Percentiles rank a stretch among this genome's conserved stretches.
phyloP scores from a whole-genome alignment of 2,329 filamentous ascomycete genomes.

The Beauveria medogensis region DNA sequence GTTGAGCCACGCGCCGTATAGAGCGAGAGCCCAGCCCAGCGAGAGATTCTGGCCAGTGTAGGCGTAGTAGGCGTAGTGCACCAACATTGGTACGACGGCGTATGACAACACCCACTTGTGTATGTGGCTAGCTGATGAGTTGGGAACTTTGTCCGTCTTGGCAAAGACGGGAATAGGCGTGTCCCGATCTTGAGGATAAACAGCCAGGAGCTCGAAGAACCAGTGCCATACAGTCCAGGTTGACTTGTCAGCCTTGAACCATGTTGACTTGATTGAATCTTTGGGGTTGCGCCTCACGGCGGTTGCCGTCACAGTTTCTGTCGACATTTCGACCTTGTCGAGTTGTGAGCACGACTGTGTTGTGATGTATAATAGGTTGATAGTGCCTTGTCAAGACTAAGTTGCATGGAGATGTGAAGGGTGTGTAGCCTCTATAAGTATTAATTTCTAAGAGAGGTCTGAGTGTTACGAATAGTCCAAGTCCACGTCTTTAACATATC shows the following conservation, averaged over 20 bases:
- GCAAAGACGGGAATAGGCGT: constrained; percentile 28
- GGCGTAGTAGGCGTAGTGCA: constrained; percentile 29
- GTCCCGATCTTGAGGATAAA: constrained; percentile 21
- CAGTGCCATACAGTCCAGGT: constrained; percentile 25
- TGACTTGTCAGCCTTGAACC: constrained; percentile 21
- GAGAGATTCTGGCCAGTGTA: constrained; percentile 24
- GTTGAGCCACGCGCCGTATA: constrained; percentile 33
- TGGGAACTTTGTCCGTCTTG: constrained; percentile 34
- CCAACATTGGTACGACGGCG: constrained; percentile 25
- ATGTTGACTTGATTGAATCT: constrained; percentile 34
- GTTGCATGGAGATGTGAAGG: neutral
- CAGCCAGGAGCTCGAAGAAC: constrained; percentile 23
- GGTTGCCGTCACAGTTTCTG: constrained; percentile 1
- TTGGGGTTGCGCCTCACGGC: constrained; percentile 14
- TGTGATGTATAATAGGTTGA: neutral
- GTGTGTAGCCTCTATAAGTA: neutral
- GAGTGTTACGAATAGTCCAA: neutral
- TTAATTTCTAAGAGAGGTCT: neutral
- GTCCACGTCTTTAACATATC: neutral
- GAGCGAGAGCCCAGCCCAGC: constrained; percentile 20
- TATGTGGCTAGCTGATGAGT: constrained; percentile 25
- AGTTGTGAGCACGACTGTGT: neutral
- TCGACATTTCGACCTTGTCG: constrained; percentile 1
- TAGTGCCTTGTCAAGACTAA: neutral
- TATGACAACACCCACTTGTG: constrained; percentile 33